Conservation (phyloP, 768 basidiomycete species). For the Lentinula edodes region DNA sequence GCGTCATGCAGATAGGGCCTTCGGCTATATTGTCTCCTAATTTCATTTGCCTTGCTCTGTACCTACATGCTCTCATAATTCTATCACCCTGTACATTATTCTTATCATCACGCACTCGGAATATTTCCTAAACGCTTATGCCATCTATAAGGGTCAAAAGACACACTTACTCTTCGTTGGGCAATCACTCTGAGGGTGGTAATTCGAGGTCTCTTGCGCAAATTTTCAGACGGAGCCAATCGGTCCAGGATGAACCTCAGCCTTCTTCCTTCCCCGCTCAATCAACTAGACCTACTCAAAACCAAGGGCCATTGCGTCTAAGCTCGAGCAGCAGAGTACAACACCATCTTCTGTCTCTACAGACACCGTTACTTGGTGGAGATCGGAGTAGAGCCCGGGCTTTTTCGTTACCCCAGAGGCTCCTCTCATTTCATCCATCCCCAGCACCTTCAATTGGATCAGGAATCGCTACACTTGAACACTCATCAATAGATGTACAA, state of each 20-base stretch:
- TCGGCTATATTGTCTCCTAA: neutral
- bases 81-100: neutral
- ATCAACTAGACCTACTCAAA: neutral
- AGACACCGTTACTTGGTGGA: neutral
- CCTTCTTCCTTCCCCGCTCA: constrained; percentile 21
- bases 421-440: neutral
- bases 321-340: constrained; percentile 28
- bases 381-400: neutral
- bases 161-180: constrained; percentile 23
- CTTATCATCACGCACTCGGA: neutral
- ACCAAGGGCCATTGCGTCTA: neutral
- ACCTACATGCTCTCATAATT: neutral
- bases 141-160: constrained; percentile 45
- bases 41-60: neutral
- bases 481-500: constrained; percentile 34
- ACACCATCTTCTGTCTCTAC: constrained; percentile 19
- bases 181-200: constrained; percentile 11
- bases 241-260: neutral
- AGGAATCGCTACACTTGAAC: constrained; percentile 29
- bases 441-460: constrained; percentile 10
- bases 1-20: too few species aligned
- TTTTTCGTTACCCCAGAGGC: neutral
- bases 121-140: constrained; percentile 20
- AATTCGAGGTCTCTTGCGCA: constrained; percentile 1
- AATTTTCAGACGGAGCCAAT: neutral